Base-by-base conservation (phyloP, 495 filamentous ascomycete species). In the Hypoxylon intermedium region DNA sequence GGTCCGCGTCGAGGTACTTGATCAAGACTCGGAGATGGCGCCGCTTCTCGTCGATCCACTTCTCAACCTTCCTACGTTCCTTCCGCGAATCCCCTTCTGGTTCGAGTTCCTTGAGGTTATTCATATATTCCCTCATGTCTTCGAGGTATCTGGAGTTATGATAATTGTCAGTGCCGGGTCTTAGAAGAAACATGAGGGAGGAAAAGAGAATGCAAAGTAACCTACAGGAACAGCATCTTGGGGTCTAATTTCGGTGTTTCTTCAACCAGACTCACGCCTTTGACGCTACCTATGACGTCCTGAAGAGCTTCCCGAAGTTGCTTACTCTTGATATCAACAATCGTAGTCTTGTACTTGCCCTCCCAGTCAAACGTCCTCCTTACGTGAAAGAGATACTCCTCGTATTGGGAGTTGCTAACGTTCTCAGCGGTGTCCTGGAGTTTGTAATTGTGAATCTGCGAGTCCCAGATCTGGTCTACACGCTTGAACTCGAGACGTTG, bases 281-380 rank as follows among this genome's bases (percentile, higher is more conserved):
- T 92, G 63, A 93, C 86, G 18, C 86, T 90, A 34, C 91, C 89
- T 78, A 96, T 84, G 36, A 96, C 84, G 53, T 88, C 86, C 48
- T 79, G 76, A 11, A 97, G 77, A 16, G 85, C 86, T 52, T 91
- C 87, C 7, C 87, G 87, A 3, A 97, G 80, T 47, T 82, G 76
- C 59, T 89, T 90, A 59, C 90, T 93, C 74, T 95, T 96, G 73
- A 97, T 89, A 65, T 96, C 90, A 30, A 97, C 84, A 19, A 87
- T 47, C 0, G 90, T 94, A 23, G 86, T 82, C 55, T 83, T 76
- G 68, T 92, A 93, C 67, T 93, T 93, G 61, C 91, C 90, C 65
- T 96, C 89, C 86, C 88, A 93, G 68, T 92, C 86, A 67, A 96
- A 95, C 45, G 85, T 88, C 51, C 92, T 85, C 34, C 92, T 85